A percentile compares a stretch with the other conserved stretches of the same genome.
Evolutionary conservation across 148 eudicot genomes (phyloP).

Genomic region (Silene latifolia): DNA sequence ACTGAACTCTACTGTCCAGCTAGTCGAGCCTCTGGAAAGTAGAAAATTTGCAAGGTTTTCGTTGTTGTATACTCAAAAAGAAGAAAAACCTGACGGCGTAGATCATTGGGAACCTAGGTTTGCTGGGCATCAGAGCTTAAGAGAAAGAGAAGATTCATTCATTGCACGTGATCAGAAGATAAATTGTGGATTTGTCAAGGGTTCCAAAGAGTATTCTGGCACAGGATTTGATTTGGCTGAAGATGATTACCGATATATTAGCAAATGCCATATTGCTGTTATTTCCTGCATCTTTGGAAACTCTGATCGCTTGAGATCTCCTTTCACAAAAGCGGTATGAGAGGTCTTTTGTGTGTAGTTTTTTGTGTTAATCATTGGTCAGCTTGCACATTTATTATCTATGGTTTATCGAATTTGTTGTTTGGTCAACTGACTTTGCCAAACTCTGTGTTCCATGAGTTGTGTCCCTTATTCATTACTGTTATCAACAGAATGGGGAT

Average conservation of each 20-base stretch:
- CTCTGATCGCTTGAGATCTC: conserved; percentile 89
- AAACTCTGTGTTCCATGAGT: too few relatives aligned
- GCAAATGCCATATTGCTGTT: conserved; percentile 96
- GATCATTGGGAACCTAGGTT: conserved; percentile 83
- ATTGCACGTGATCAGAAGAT: conserved; percentile 80
- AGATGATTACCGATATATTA: conserved; percentile 82
- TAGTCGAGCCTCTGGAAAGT: conserved; percentile 87
- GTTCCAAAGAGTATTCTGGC: conserved; percentile 58
- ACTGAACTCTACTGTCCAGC: conserved; percentile 60
- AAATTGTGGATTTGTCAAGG: conserved; percentile 91
- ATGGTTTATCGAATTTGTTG: neutral
- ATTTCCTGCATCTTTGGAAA: conserved; percentile 97
- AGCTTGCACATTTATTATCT: neutral
- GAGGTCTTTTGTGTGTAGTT: neutral
- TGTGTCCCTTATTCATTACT: neutral
- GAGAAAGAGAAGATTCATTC: conserved; percentile 79
- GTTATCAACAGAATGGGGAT: neutral
- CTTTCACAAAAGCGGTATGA: conserved; percentile 64
- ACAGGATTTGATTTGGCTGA: conserved; percentile 97
- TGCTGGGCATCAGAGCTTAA: conserved; percentile 90
- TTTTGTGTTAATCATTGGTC: neutral
- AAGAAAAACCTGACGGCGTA: conserved; percentile 56
- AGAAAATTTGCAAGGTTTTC: conserved; percentile 83
- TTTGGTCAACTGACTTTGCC: neutral
- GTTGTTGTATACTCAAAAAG: conserved; percentile 61